Evolutionary conservation across 768 basidiomycete species (phyloP), one percentile per base, ranked within the genome.

Genomic region (Mycena venus): DNA sequence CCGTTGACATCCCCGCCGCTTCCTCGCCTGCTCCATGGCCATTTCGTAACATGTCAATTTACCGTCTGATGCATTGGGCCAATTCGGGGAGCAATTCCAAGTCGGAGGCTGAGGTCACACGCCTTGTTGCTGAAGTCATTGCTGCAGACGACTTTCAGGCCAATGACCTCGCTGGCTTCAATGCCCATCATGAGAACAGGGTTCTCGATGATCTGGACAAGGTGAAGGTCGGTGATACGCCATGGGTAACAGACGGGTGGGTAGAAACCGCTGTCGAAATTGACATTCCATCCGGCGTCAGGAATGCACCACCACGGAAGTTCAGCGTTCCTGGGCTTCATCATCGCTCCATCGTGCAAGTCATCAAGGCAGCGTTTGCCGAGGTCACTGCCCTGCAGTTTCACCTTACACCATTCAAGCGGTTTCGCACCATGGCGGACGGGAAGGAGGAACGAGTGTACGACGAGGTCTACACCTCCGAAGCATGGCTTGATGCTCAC

Each of bases 31-130:
- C n/a, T n/a, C n/a, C n/a, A n/a, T 8, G 80, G 76, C 0, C 82
- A 84, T 38, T 85, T 83, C 65, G 82, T 82, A 65, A 72, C 84
- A 1, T 82, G 79, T 0, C 81, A n/a, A n/a, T n/a, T n/a, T n/a
- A n/a, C n/a, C n/a, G n/a, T n/a, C n/a, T n/a, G n/a, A n/a, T n/a
- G n/a, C n/a, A n/a, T n/a, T n/a, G n/a, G n/a, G n/a, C n/a, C n/a
- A n/a, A n/a, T n/a, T n/a, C n/a, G n/a, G n/a, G n/a, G n/a, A n/a
- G n/a, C n/a, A n/a, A n/a, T n/a, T n/a, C n/a, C n/a, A n/a, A n/a
- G n/a, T n/a, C n/a, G n/a, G n/a, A n/a, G n/a, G n/a, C n/a, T n/a
- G n/a, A n/a, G n/a, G n/a, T n/a, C n/a, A n/a, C n/a, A n/a, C 10
- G 75, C 32, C 53, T 68, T 65, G 27, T 61, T 51, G 2, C 72